Base-by-base conservation (phyloP, 2,329 filamentous ascomycete species). In the Fonsecaea pugnacius region DNA sequence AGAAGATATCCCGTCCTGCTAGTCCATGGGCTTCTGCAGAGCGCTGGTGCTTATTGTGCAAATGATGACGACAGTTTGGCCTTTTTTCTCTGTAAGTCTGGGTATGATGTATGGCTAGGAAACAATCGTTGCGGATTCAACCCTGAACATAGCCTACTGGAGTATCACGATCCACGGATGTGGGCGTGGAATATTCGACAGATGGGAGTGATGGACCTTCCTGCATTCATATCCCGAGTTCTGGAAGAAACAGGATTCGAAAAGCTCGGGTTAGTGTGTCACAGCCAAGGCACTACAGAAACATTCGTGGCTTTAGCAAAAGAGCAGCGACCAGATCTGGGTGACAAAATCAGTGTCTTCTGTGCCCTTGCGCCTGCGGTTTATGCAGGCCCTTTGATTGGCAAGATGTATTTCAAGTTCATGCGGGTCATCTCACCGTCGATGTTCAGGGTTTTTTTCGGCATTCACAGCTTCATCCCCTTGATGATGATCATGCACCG, bases 111-210 rank as follows among this genome's bases (percentile, higher is more conserved):
- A 43, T 98, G 93, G 93, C 83, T 97, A 16, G 94, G 94, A 4
- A 96, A 96, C 78, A 97, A 96, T 74, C 85, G 94, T 21, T 96
- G 92, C 73, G 93, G 93, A 1, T 92, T 95, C 76, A 80, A 85
- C 0, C 93, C 94, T 0, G 85, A 87, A 68, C 94, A 98, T 73
- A 85, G 83, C 2, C 78, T 88, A 24, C 84, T 97, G 43, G 78
- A 85, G 1, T 87, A 90, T 69, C 80, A 80, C 2, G 94, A 98
- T 73, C 93, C 94, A 1, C 86, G 92, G 33, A 96, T 97, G 91
- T 97, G 94, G 94, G 87, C 89, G 46, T 98, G 94, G 94, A 96
- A 96, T 70, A 96, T 97, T 61, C 87, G 91, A 0, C 91, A 96
- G 73, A 96, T 97, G 90, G 94, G 92, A 3, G 89, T 93, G 0